Evolutionary conservation across 2,329 filamentous ascomycete species (phyloP), one percentile per base, ranked within the genome.

Genomic region (Neurospora sp.): DNA sequence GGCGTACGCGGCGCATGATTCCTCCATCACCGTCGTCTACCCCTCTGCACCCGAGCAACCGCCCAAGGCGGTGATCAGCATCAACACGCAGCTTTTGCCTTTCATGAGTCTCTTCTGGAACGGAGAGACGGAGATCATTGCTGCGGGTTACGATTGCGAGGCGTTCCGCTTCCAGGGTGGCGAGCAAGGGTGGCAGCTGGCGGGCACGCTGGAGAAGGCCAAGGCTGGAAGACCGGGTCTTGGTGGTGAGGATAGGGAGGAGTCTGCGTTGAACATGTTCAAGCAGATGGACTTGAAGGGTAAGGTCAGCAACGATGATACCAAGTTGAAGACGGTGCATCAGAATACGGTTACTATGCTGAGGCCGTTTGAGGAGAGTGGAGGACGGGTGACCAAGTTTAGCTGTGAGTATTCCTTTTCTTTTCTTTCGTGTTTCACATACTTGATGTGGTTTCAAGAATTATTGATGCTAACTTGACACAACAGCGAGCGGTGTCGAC

Each of bases 221-320:
- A 62, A 62, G 52, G 84, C 84, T 67, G 85, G 87, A 67, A 83
- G 86, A 5, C 84, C 86, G 38, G 90, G 87, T 58, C 79, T 84
- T 62, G 52, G 15, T 62, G 89, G 86, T 70, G 87, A 88, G 69
- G 83, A 84, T 71, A 87, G 91, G 39, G 96, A 98, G 81, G 96
- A 98, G 80, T 96, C 92, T 74, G 96, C 96, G 33, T 84, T 97
- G 79, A 97, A 98, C 81, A 97, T 98, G 93, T 99, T 99, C 84
- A 89, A 90, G 77, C 94, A 97, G 84, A 98, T 99, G 96, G 96
- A 99, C 81, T 86, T 99, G 74, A 97, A 96, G 86, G 96, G 96
- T 73, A 97, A 97, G 82, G 84, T 86, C 70, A 62, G 13, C 52
- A 93, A 93, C 78, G 93, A 97, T 77, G 94, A 98, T 79, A 97